Conservation (phyloP, 805 yeast genomes). For the Grigorovia yakushimaensis region DNA sequence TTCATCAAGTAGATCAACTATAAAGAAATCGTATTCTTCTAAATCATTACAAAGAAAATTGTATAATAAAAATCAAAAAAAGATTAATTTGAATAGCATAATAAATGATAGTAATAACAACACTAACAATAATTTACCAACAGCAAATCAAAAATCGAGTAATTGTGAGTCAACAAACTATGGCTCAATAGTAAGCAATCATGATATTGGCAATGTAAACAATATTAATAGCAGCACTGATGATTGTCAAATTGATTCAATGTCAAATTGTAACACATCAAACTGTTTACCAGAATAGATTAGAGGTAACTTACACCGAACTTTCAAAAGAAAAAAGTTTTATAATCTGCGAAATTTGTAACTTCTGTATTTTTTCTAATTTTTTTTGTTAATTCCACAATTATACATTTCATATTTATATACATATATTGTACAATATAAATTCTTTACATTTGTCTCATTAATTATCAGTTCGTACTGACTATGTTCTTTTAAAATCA, state of each 20-base stretch:
- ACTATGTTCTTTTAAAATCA: no score
- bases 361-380: no score
- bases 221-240: background rate
- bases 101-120: background rate
- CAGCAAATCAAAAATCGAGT: conserved; percentile 10
- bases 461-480: no score
- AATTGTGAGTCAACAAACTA: background rate
- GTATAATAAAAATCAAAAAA: background rate
- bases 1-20: background rate
- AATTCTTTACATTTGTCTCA: no score
- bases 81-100: background rate
- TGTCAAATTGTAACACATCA: conserved; percentile 40
- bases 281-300: conserved; percentile 30
- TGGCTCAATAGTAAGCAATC: background rate
- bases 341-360: no score
- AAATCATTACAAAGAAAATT: conserved; percentile 6
- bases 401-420: background rate
- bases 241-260: conserved; percentile 43
- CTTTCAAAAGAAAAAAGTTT: no score
- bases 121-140: background rate
- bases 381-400: background rate
- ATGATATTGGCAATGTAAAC: background rate
- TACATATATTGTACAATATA: background rate
- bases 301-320: no score
- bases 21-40: background rate